Evolutionary conservation across 208 protist species (phyloP).

Genomic region (Zelonia costaricensis): DNA sequence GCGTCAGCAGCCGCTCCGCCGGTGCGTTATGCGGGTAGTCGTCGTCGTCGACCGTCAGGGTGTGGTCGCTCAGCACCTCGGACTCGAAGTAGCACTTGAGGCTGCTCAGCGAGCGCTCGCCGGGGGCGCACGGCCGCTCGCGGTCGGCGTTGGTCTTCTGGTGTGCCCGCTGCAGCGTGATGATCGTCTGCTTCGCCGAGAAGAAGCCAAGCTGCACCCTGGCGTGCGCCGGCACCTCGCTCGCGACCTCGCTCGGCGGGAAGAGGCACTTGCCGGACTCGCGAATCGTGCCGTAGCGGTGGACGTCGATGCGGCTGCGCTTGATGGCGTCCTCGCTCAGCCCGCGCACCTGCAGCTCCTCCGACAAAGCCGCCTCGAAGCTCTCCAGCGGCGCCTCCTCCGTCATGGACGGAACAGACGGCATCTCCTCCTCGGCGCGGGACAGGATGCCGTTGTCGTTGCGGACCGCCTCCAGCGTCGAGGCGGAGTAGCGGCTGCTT

Average conservation of each 20-base stretch:
- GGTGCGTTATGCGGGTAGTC: conserved; percentile 66
- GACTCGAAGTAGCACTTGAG: conserved; percentile 78
- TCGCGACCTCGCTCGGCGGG: conserved; percentile 47
- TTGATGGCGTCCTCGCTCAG: conserved; percentile 42
- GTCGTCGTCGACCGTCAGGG: conserved; percentile 73
- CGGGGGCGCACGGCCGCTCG: conserved; percentile 34
- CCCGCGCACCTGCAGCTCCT: conserved; percentile 34
- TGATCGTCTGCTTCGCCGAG: conserved; percentile 77
- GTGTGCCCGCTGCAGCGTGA: conserved; percentile 30
- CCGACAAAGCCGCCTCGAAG: conserved; percentile 52
- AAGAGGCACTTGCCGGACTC: conserved; percentile 83
- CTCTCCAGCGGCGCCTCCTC: conserved; percentile 34
- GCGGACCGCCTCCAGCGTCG: conserved; percentile 22
- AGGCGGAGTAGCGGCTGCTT: conserved; percentile 24
- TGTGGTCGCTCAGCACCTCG: conserved; percentile 53
- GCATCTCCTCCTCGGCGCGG: conserved; percentile 12
- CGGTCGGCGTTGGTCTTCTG: conserved; percentile 37
- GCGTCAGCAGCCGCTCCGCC: conserved; percentile 53
- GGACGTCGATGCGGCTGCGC: conserved; percentile 46
- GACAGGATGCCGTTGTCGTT: conserved; percentile 71
- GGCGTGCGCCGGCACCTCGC: conserved; percentile 42
- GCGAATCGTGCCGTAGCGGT: conserved; percentile 72
- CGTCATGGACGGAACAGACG: background rate
- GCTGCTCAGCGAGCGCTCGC: conserved; percentile 42
- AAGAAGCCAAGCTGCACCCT: conserved; percentile 88